Conservation (phyloP, 202 grass and related monocot species). For the Schoenoplectus triqueter region DNA sequence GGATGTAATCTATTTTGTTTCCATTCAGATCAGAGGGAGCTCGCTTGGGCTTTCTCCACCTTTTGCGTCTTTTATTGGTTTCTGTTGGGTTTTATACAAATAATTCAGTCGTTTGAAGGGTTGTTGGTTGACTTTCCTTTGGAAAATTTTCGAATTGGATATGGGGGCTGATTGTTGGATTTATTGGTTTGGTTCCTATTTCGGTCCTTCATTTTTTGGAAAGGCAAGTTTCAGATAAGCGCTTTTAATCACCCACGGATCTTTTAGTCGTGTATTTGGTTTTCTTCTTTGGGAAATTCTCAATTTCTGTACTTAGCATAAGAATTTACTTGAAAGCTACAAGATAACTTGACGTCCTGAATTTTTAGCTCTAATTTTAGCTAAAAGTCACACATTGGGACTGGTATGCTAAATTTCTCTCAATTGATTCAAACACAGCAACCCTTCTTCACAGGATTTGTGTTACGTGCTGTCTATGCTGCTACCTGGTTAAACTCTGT, state of each 20-base stretch:
- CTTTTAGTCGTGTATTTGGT: background rate
- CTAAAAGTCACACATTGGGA: constrained; percentile 9
- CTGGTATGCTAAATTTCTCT: constrained; percentile 2
- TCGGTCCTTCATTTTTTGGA: background rate
- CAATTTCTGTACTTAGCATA: constrained; percentile 6
- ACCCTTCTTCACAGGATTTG: background rate
- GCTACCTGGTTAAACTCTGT: background rate
- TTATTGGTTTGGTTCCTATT: constrained; percentile 24
- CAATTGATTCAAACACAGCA: background rate
- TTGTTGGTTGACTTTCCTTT: constrained; percentile 14
- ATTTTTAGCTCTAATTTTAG: constrained; percentile 25
- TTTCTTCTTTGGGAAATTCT: constrained; percentile 29
- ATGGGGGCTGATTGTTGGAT: constrained; percentile 11
- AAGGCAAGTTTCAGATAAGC: constrained; percentile 7
- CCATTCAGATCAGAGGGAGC: constrained; percentile 24
- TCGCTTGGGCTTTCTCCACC: background rate
- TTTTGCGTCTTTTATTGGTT: constrained; percentile 39
- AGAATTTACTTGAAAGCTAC: background rate
- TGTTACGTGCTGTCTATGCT: background rate
- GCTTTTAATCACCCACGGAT: background rate
- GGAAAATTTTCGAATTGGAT: constrained; percentile 30
- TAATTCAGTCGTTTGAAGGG: background rate
- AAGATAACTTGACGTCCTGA: background rate
- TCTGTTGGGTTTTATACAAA: background rate
- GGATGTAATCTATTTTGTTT: background rate